Evolutionary conservation across 495 filamentous ascomycete genomes (phyloP).

Genomic region (Penicillium waksmanii): DNA sequence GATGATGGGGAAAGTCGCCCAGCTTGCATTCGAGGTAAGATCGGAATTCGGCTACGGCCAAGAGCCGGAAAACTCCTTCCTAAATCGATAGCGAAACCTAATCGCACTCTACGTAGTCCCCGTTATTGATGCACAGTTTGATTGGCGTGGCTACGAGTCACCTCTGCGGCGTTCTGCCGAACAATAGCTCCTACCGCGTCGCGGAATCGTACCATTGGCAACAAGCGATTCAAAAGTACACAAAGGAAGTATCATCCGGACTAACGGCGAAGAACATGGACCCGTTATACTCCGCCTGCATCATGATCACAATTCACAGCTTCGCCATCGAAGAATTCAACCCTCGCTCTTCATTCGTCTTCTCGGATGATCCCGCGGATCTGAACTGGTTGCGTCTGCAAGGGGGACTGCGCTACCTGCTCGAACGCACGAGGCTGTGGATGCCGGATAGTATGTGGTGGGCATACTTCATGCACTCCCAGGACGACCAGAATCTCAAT

Average conservation of each 20-base stretch:
- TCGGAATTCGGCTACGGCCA: too few species aligned
- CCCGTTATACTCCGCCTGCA: constrained; percentile 47
- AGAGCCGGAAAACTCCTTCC: neutral
- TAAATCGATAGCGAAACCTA: too few species aligned
- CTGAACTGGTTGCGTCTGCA: constrained; percentile 50
- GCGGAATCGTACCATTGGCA: constrained; percentile 51
- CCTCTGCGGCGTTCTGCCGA: constrained; percentile 37
- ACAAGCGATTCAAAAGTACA: constrained; percentile 44
- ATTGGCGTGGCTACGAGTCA: constrained; percentile 46
- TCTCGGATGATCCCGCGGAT: constrained; percentile 32
- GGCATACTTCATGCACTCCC: constrained; percentile 37
- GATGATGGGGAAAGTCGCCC: constrained; percentile 39
- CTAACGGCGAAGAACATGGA: constrained; percentile 45
- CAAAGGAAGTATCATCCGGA: constrained; percentile 30
- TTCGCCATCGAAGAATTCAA: constrained; percentile 42
- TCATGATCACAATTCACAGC: constrained; percentile 43
- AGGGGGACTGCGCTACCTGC: constrained; percentile 45
- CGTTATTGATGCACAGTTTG: constrained; percentile 52
- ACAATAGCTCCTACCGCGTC: constrained; percentile 33
- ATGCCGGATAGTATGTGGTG: constrained; percentile 46
- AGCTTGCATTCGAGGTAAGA: constrained; percentile 45
- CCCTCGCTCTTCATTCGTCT: constrained; percentile 48
- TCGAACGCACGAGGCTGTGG: constrained; percentile 34
- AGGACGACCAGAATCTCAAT: constrained; percentile 17
- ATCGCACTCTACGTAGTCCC: constrained; percentile 30